Conservation (phyloP, 1,139 yeast genomes). For the Tardiomyces depauwii region DNA sequence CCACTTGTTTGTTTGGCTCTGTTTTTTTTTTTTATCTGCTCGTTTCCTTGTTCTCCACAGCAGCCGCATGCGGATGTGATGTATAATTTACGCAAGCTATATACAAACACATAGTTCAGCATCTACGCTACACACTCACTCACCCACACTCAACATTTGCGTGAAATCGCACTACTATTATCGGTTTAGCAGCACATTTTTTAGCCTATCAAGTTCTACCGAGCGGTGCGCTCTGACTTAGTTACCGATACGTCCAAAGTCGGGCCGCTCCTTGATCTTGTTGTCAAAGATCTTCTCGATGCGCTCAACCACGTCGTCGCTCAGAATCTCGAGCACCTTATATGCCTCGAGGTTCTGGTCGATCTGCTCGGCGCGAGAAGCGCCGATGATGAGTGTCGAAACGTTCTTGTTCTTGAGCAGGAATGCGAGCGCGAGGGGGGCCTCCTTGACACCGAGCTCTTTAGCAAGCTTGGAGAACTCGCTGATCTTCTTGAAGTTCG, state of each 20-base stretch:
- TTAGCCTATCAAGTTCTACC: too few relatives aligned
- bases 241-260: slow-evolving; percentile 10
- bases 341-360: slow-evolving; percentile 24
- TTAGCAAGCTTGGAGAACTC: slow-evolving; percentile 19
- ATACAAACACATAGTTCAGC: too few relatives aligned
- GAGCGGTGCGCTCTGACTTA: not conserved
- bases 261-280: slow-evolving; percentile 15
- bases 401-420: slow-evolving; percentile 22
- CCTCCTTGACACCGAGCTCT: slow-evolving; percentile 18
- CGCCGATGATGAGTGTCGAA: slow-evolving; percentile 26
- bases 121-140: too few relatives aligned
- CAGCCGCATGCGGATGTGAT: too few relatives aligned
- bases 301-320: slow-evolving; percentile 18
- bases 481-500: slow-evolving; percentile 16
- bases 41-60: too few relatives aligned
- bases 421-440: slow-evolving; percentile 25
- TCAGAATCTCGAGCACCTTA: slow-evolving; percentile 20
- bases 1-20: too few relatives aligned
- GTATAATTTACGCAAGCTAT: too few relatives aligned
- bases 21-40: too few relatives aligned
- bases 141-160: too few relatives aligned
- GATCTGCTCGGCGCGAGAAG: slow-evolving; percentile 24
- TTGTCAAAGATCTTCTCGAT: slow-evolving; percentile 23
- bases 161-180: too few relatives aligned
- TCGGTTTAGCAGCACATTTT: too few relatives aligned